A percentile compares a stretch with the other conserved stretches of the same genome.
These are phyloP conservation scores for Penicillium sp. DNA, from an alignment of 2,329 filamentous ascomycete species.

Conservation along the genomic window DNA sequence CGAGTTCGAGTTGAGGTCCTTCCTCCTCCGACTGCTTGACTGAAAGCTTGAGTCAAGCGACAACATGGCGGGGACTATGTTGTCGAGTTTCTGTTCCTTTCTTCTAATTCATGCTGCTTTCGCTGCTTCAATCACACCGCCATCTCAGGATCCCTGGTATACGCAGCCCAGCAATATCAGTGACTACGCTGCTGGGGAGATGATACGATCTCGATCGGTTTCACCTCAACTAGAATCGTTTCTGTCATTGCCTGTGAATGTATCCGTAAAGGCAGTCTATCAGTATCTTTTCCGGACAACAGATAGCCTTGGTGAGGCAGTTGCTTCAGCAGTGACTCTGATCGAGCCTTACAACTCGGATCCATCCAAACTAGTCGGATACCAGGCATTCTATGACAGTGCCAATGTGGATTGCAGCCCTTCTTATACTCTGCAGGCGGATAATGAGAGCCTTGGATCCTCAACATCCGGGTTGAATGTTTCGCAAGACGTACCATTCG, in stretches of 20 bases:
- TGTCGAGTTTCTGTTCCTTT: not conserved
- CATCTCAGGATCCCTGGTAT: conserved; percentile 23
- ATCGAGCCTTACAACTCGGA: conserved; percentile 37
- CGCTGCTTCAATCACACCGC: conserved; percentile 7
- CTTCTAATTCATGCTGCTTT: not conserved
- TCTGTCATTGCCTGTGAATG: conserved; percentile 13
- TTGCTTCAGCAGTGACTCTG: conserved; percentile 41
- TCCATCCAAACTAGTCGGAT: conserved; percentile 41
- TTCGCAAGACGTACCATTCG: conserved; percentile 15
- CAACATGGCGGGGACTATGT: not conserved
- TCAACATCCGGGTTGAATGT: conserved; percentile 7
- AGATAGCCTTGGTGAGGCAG: conserved; percentile 20
- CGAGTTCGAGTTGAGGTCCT: not conserved
- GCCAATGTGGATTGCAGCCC: conserved; percentile 27
- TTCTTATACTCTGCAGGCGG: conserved; percentile 32
- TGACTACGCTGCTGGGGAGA: conserved; percentile 17
- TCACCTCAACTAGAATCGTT: conserved; percentile 14
- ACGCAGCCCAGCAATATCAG: conserved; percentile 21
- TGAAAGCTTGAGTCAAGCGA: not conserved
- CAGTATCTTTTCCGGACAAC: conserved; percentile 29
- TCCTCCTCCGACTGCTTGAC: not conserved
- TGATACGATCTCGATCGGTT: conserved; percentile 23
- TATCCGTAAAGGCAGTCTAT: conserved; percentile 20
- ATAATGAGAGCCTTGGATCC: conserved; percentile 27
- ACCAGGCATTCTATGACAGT: conserved; percentile 42